Conservation (phyloP, 352 stramenopile genomes). For the Phytopythium ostracodes region DNA sequence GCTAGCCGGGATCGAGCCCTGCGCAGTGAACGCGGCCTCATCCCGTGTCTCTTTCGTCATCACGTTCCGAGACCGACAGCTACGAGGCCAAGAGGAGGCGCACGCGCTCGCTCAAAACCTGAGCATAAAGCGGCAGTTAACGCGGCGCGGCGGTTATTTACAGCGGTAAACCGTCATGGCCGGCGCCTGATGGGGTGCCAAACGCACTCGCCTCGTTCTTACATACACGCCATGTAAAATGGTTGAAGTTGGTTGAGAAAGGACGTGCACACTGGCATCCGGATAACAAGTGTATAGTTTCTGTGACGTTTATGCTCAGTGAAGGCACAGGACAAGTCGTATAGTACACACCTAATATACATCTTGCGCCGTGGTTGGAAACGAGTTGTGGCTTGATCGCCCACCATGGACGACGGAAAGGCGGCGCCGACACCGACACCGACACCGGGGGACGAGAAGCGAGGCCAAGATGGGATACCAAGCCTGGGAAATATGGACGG, state of each 20-base stretch:
- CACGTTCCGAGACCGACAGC: background rate
- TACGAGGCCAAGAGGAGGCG: background rate
- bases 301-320: no score
- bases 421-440: no score
- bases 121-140: no score
- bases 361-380: no score
- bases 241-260: constrained; percentile 6
- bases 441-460: background rate
- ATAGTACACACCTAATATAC: no score
- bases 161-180: no score
- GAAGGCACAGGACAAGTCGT: no score
- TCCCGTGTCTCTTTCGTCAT: background rate
- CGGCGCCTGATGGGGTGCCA: no score
- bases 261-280: background rate
- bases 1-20: background rate
- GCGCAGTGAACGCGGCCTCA: constrained; percentile 1
- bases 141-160: background rate
- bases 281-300: background rate
- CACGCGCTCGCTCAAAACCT: no score
- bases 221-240: background rate
- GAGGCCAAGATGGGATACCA: background rate
- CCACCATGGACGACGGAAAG: background rate
- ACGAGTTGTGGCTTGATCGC: no score
- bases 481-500: constrained; percentile 24
- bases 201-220: no score